Base-by-base conservation (phyloP, 805 yeast species). In the Metschnikowia noctiluminum region DNA sequence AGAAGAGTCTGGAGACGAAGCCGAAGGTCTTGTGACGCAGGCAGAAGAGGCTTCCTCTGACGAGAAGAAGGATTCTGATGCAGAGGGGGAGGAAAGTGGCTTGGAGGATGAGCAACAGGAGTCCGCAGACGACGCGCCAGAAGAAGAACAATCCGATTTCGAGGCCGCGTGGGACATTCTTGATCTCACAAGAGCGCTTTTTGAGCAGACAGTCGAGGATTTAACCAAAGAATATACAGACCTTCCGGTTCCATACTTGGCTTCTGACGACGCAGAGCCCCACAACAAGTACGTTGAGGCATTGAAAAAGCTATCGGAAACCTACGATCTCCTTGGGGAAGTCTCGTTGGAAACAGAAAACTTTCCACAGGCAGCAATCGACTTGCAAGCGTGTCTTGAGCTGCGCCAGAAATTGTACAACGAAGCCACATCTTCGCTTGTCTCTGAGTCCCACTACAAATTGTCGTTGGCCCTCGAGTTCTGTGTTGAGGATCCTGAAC, bases 261-360 rank as follows among this genome's bases (percentile, higher is more conserved):
- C 60, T 34, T 42, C 65, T 7, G 68, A 68, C 48, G 58, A 57
- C 36, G 66, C 64, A 28, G 60, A 68, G 48, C 61, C 73, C 2
- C 43, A 55, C 7, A 65, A 73, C 46, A 68, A 69, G 15, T 64
- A 60, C 31, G 63, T 73, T 12, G 62, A 60, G 28, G 53, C 75
- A 27, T 68, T 75, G 48, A 71, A 74, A 57, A 86, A 81, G 54
- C 69, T 90, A 21, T 82, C 91, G 0, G 91, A 88, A 48, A 79
- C 84, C 1, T 86, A 83, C 62, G 91, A 87, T 60, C 66, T 91
- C 10, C 72, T 90, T 14, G 98, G 98, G 31, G 97, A 92, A 62
- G 86, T 91, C 9, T 85, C 96, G 0, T 72, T 91, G 39, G 99
- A 92, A 62, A 80, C 94, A 1, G 97, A 92, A 58, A 88, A 89